Percentiles rank a stretch among this genome's conserved stretches.
These are phyloP conservation scores for Millerago galiae DNA, from an alignment of 805 yeast species.

Conservation along the genomic window DNA sequence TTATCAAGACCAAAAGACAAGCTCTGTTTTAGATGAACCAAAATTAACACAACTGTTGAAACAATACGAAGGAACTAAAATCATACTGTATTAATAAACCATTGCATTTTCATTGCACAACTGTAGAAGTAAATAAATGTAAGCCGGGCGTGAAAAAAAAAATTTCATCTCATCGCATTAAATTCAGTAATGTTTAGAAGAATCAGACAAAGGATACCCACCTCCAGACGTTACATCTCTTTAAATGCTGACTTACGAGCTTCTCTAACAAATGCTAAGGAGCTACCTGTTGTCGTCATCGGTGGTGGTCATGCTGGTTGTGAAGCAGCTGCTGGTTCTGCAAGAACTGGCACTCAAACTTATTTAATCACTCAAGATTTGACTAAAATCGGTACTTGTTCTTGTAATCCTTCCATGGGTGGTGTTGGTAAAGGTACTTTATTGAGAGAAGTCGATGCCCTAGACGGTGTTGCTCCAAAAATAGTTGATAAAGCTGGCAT, in stretches of 20 bases:
- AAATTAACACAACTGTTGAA: conserved; percentile 19
- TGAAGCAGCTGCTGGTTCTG: conserved; percentile 93
- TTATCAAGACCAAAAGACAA: conserved; percentile 22
- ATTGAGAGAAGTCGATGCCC: conserved; percentile 87
- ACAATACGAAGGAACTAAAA: conserved; percentile 20
- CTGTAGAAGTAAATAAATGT: too few species aligned
- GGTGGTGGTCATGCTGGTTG: conserved; percentile 99
- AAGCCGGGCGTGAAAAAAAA: too few species aligned
- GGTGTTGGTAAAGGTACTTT: conserved; percentile 97
- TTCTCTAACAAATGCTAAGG: conserved; percentile 11
- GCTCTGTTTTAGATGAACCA: conserved; percentile 22
- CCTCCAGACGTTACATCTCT: conserved; percentile 10
- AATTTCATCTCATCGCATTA: background rate
- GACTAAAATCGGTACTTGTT: conserved; percentile 82
- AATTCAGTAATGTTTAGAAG: too few species aligned
- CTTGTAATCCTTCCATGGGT: conserved; percentile 97
- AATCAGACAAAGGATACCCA: too few species aligned
- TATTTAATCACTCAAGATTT: conserved; percentile 71
- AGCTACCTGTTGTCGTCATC: conserved; percentile 69
- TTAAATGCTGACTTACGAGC: conserved; percentile 18
- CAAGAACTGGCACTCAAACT: conserved; percentile 71
- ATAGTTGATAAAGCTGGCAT: conserved; percentile 93
- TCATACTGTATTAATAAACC: conserved; percentile 18
- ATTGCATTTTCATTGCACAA: background rate
- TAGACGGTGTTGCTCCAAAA: conserved; percentile 84